Base-by-base conservation (phyloP, 2,329 filamentous ascomycete species). In the Paraphoma chrysanthemicola region DNA sequence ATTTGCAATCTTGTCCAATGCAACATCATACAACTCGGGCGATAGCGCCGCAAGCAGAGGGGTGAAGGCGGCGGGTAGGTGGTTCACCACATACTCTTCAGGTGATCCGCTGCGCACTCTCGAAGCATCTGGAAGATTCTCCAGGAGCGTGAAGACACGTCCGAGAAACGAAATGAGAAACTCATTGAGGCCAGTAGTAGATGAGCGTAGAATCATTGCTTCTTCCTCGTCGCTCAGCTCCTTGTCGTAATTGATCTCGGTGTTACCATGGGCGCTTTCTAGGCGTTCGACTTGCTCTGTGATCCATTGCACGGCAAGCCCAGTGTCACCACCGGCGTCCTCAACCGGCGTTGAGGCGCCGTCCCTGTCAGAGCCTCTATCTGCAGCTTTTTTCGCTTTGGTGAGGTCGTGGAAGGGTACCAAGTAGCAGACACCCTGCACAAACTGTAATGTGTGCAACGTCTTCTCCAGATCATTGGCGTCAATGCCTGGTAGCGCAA, bases 381-480 rank as follows among this genome's bases (percentile, higher is more conserved):
- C 59, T 11, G 46, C 54, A 28, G 54, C 62, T 54, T 69, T 76
- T 58, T 74, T 76, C 53, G 78, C 87, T 70, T 88, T 85, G 7
- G 90, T 89, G 48, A 99, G 80, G 57, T 96, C 90, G 55, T 91
- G 88, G 71, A 99, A 91, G 0, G 95, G 96, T 50, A 99, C 96
- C 69, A 94, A 96, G 80, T 97, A 98, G 57, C 93, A 94, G 11
- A 98, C 92, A 55, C 92, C 91, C 77, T 98, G 94, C 54, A 99
- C 95, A 74, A 97, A 97, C 64, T 93, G 92, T 55, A 99, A 83
- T 0, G 95, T 96, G 76, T 97, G 92, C 67, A 97, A 86, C 0
- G 95, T 98, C 82, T 99, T 99, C 73, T 95, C 93, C 28, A 99
- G 81, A 77, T 99, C 95, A 73, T 99, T 99, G 62, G 96, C 93